Conservation (phyloP, 768 basidiomycete genomes). For the Symmetrospora coprosmae region DNA sequence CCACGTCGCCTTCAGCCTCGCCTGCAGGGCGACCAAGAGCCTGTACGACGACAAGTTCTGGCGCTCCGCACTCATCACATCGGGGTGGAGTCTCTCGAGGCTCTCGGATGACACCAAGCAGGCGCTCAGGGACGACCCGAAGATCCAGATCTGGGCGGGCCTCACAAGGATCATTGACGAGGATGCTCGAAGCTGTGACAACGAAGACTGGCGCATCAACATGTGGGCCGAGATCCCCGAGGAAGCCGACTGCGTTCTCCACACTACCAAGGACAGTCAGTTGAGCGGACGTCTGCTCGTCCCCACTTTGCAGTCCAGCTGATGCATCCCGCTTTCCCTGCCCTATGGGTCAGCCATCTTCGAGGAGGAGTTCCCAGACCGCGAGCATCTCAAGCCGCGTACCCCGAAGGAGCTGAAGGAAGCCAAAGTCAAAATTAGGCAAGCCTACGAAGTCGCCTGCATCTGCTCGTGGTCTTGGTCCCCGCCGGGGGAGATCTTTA, state of each 20-base stretch:
- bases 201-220: background rate
- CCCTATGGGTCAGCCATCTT: background rate
- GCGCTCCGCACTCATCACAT: background rate
- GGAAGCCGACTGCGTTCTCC: no score
- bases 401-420: background rate
- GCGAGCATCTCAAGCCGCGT: background rate
- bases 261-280: no score
- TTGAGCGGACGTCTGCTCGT: background rate
- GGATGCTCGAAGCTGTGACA: background rate
- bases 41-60: background rate
- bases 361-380: background rate
- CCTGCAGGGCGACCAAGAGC: constrained; percentile 21
- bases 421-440: no score
- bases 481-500: no score
- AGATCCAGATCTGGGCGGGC: background rate
- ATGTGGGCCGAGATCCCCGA: background rate
- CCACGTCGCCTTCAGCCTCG: background rate
- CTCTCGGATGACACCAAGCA: background rate
- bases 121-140: no score
- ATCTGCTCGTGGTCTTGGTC: no score
- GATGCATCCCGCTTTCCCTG: no score
- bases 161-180: no score
- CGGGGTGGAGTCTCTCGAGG: background rate
- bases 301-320: no score
- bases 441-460: no score